Evolutionary conservation across 2,329 filamentous ascomycete genomes (phyloP).

Genomic region (Nakataea oryzae): DNA sequence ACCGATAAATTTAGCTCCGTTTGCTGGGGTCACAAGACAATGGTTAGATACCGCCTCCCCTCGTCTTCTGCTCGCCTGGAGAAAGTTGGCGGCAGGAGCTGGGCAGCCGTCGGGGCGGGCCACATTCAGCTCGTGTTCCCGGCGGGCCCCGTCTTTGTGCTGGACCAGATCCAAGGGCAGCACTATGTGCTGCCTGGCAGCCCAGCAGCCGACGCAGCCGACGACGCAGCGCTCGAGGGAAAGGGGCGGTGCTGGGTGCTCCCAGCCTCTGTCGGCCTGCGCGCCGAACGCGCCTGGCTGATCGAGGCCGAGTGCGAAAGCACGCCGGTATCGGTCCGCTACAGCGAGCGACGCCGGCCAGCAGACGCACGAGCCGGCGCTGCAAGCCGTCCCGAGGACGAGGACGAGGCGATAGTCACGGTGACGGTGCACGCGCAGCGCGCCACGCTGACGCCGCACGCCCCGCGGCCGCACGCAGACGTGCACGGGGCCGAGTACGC

Average conservation of each 20-base stretch:
- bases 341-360: background rate
- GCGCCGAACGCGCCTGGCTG: background rate
- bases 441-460: background rate
- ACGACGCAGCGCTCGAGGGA: background rate
- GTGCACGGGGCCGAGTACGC: constrained; percentile 4
- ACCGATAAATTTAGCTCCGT: too few relatives aligned
- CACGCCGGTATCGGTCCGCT: background rate
- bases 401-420: background rate
- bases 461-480: constrained; percentile 6
- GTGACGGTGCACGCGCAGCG: background rate
- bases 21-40: too few relatives aligned
- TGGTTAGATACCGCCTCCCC: background rate
- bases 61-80: background rate
- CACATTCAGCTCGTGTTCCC: background rate
- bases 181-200: background rate
- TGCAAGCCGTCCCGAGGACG: background rate
- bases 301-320: background rate
- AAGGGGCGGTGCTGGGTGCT: constrained; percentile 3
- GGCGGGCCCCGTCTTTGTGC: background rate
- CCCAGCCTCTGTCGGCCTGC: background rate
- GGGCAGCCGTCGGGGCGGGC: background rate
- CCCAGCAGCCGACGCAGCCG: background rate
- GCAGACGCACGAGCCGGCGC: background rate
- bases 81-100: background rate
- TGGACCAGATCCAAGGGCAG: background rate